phyloP scores from a whole-genome alignment of 1,284 basidiomycete genomes.

The Pascua sp. region DNA sequence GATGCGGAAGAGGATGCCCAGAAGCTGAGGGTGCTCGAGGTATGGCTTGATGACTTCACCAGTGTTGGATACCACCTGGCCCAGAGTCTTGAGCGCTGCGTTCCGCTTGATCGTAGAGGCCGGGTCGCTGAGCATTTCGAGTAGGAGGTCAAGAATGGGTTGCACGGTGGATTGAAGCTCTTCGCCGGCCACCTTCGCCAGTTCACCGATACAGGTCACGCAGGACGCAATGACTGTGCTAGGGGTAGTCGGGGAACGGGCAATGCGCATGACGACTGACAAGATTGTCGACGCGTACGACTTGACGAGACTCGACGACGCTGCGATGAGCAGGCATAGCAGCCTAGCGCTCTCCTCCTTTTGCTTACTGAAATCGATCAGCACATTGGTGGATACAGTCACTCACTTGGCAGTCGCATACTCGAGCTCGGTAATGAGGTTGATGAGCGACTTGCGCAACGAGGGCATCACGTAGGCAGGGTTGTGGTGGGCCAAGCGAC shows the following conservation, averaged over 20 bases:
- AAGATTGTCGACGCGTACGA: conserved; percentile 97
- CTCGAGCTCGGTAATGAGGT: conserved; percentile 93
- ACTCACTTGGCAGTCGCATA: conserved; percentile 84
- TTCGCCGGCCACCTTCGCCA: conserved; percentile 89
- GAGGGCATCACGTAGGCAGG: conserved; percentile 99
- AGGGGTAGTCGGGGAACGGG: conserved; percentile 79
- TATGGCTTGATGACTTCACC: conserved; percentile 91
- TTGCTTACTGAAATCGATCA: conserved; percentile 56
- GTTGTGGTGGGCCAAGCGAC: conserved; percentile 90
- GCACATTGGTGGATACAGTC: not conserved
- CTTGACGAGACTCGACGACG: conserved; percentile 90
- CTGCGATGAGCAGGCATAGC: conserved; percentile 79
- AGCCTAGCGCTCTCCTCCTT: conserved; percentile 87
- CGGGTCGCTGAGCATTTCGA: conserved; percentile 81
- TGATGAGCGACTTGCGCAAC: conserved; percentile 90
- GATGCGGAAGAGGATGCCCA: conserved; percentile 83
- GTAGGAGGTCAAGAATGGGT: conserved; percentile 84
- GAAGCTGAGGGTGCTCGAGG: conserved; percentile 82
- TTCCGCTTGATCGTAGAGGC: conserved; percentile 74
- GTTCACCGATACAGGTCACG: conserved; percentile 89
- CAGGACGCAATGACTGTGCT: conserved; percentile 89
- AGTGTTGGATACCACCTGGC: conserved; percentile 92
- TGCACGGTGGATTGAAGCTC: conserved; percentile 80
- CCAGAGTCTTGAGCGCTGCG: conserved; percentile 88
- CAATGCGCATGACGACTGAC: conserved; percentile 69